Evolutionary conservation across 2,329 filamentous ascomycete species (phyloP).

Genomic region (Thielaviopsis musarum): DNA sequence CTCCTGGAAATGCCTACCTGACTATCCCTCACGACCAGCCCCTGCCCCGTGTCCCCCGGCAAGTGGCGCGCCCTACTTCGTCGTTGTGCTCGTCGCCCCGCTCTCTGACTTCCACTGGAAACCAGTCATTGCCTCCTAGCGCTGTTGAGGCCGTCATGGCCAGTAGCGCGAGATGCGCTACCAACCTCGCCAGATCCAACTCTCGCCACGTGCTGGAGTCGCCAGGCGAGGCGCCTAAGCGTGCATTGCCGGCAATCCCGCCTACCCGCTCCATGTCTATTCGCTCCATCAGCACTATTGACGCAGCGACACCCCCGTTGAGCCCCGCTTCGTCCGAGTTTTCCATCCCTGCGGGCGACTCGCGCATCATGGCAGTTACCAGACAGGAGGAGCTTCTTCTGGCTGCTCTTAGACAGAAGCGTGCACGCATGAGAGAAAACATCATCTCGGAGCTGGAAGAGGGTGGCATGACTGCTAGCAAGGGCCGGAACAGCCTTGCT

Average conservation of each 20-base stretch:
- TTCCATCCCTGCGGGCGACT: slow-evolving; percentile 23
- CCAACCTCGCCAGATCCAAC: slow-evolving; percentile 3
- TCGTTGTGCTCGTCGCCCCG: slow-evolving; percentile 17
- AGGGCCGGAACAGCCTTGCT: not conserved
- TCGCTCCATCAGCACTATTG: slow-evolving; percentile 17
- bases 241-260: slow-evolving; percentile 6
- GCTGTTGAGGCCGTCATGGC: not conserved
- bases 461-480: slow-evolving; percentile 2
- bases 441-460: slow-evolving; percentile 27
- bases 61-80: slow-evolving; percentile 6
- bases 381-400: slow-evolving; percentile 41
- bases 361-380: slow-evolving; percentile 39
- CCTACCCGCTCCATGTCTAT: slow-evolving; percentile 7
- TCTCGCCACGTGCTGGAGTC: not conserved
- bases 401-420: slow-evolving; percentile 37
- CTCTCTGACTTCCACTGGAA: slow-evolving; percentile 1
- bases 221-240: slow-evolving; percentile 8
- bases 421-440: slow-evolving; percentile 36
- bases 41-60: slow-evolving; percentile 3
- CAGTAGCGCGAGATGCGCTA: not conserved
- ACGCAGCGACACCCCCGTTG: slow-evolving; percentile 31
- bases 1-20: slow-evolving; percentile 25
- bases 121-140: slow-evolving; percentile 3
- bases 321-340: slow-evolving; percentile 36
- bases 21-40: slow-evolving; percentile 21